A percentile compares a stretch with the other conserved stretches of the same genome.
These are phyloP conservation scores for Dioszegia crocea DNA, from an alignment of 768 basidiomycete genomes.

Conservation along the genomic window DNA sequence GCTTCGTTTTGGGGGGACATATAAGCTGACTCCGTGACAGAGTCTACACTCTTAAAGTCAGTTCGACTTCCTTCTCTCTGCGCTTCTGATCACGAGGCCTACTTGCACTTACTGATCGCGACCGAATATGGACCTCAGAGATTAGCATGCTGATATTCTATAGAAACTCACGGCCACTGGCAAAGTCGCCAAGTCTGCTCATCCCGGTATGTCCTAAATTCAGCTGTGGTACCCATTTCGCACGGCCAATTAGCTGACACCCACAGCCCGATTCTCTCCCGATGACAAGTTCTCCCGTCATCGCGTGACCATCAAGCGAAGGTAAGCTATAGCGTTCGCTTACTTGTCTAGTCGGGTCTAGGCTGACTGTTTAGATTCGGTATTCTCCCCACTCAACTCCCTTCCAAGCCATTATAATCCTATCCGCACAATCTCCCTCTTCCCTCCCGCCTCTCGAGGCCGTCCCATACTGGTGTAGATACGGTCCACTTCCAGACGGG, in stretches of 20 bases:
- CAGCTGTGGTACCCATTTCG: neutral
- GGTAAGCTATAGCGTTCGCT: conserved; percentile 46
- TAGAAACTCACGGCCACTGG: conserved; percentile 82
- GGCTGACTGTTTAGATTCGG: conserved; percentile 55
- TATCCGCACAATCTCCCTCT: neutral
- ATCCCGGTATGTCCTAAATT: conserved; percentile 69
- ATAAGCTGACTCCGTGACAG: conserved; percentile 51
- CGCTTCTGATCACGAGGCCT: too few species aligned
- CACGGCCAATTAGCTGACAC: neutral
- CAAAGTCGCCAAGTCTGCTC: conserved; percentile 87
- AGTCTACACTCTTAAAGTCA: conserved; percentile 86
- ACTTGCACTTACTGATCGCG: too few species aligned
- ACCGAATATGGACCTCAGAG: too few species aligned
- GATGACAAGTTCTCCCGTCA: conserved; percentile 99
- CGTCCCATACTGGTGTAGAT: too few species aligned
- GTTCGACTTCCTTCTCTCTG: conserved; percentile 16
- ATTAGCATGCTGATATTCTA: conserved; percentile 1
- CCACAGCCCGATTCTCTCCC: conserved; percentile 88
- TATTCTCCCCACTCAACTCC: conserved; percentile 83
- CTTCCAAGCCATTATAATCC: conserved; percentile 75
- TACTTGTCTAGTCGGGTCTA: neutral
- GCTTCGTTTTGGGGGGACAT: neutral
- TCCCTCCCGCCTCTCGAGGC: too few species aligned
- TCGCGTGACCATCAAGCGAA: conserved; percentile 93
- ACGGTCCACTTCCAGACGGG: too few species aligned